Evolutionary conservation across 2,329 filamentous ascomycete species (phyloP).

Genomic region (Stemphylium beticola): DNA sequence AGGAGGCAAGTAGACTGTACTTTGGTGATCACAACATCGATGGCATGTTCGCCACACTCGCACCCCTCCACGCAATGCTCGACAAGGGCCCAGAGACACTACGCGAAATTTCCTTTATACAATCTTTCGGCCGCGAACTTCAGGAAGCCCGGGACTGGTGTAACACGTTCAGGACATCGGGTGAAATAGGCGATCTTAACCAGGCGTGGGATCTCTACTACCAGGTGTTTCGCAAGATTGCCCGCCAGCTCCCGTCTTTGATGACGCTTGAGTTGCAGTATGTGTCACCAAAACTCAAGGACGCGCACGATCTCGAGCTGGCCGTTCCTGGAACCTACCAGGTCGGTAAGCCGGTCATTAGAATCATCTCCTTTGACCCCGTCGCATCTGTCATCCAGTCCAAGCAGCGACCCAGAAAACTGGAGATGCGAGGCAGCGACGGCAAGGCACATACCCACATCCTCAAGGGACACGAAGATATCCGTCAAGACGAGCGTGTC

Average conservation of each 20-base stretch:
- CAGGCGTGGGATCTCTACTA: slow-evolving; percentile 99
- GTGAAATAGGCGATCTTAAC: slow-evolving; percentile 92
- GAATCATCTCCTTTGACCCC: slow-evolving; percentile 87
- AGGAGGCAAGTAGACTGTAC: slow-evolving; percentile 94
- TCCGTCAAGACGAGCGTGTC: slow-evolving; percentile 96
- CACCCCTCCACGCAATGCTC: slow-evolving; percentile 88
- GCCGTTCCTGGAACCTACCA: slow-evolving; percentile 96
- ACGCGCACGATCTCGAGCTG: slow-evolving; percentile 83
- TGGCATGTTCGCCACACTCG: slow-evolving; percentile 92
- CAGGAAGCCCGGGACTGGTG: slow-evolving; percentile 97
- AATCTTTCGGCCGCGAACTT: slow-evolving; percentile 94
- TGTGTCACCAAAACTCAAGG: slow-evolving; percentile 91
- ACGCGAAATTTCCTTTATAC: slow-evolving; percentile 94
- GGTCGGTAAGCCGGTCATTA: slow-evolving; percentile 78
- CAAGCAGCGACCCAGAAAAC: slow-evolving; percentile 91
- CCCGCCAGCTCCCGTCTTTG: slow-evolving; percentile 88
- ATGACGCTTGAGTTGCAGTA: slow-evolving; percentile 94
- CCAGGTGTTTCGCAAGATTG: slow-evolving; percentile 95
- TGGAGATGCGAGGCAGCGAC: slow-evolving; percentile 87
- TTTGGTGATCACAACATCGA: slow-evolving; percentile 98
- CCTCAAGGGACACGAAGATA: slow-evolving; percentile 99
- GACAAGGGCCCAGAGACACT: slow-evolving; percentile 91
- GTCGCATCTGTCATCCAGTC: slow-evolving; percentile 93
- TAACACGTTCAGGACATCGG: slow-evolving; percentile 84
- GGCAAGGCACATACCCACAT: slow-evolving; percentile 85